Evolutionary conservation across 768 basidiomycete genomes (phyloP), one percentile per base, ranked within the genome.

Genomic region (Psilocybe tampanensis): DNA sequence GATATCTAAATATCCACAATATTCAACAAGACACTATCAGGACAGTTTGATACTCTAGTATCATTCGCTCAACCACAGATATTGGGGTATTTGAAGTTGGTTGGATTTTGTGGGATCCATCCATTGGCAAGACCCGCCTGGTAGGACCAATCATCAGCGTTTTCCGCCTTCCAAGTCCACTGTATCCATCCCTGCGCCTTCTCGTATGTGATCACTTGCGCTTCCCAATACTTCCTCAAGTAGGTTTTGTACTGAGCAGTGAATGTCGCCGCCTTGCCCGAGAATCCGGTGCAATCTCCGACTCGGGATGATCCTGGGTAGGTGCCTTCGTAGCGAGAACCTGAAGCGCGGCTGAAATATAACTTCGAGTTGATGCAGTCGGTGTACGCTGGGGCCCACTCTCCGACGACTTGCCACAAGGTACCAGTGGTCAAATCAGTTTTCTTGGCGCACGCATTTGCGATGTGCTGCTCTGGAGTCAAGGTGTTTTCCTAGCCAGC

Each of bases 91-190:
- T 73, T 63, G 8, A 62, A 68, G 39, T 70, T 61, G 3, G 77
- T 76, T 3, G 81, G 80, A 55, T 82, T 66, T 55, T 76, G 67
- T 7, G 93, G 92, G 68, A 96, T 95, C 92, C 90, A 94, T 32
- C 93, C 93, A 56, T 85, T 78, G n/a, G 72, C 67, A 22, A 95
- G 76, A 39, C 92, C 94, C 47, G 88, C 86, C 63, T 90, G 82
- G 75, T 95, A 95, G 0, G 89, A 81, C 94, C 94, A 96, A 53
- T 96, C 94, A 59, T 92, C 91, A 2, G 91, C 89, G 57, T 74
- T 72, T 72, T 94, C 91, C 3, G 89, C 72, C 74, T 92, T 93
- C 91, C 91, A 93, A 1, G 87, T 84, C 91, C 89, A 92, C 70
- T 85, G 82, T 18, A 90, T 68, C 90, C 91, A 92, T 2, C 90